Base-by-base conservation (phyloP, 129 eudicot genomes). In the Escallonia herrerae region DNA sequence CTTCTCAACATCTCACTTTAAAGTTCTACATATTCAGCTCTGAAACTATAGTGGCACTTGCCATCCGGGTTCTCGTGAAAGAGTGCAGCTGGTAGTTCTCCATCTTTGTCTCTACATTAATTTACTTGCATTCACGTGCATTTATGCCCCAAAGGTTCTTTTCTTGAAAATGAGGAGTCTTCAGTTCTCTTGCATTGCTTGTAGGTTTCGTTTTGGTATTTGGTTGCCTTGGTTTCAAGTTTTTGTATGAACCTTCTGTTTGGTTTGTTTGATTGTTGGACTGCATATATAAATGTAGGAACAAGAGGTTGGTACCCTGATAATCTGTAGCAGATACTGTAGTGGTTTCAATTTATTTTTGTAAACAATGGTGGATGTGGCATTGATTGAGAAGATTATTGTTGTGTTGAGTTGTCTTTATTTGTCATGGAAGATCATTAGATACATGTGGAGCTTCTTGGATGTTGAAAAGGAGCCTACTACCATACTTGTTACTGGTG, bases 401-500 rank as follows among this genome's bases (percentile, higher is more conserved):
- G 81, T 91, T 50, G 38, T 83, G 46, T 60, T 78, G 52, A 77
- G 72, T 66, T 80, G 89, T 73, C 42, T 72, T 10, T 79, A 65
- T 72, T 53, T 83, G 72, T 85, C 97, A 58, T 82, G 87, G 80
- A 87, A 64, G 75, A 82, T 91, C 50, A 39, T 87, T 43, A 82
- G 64, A 65, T 84, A 85, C 50, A 74, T 87, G 14, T 87, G 93
- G 95, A 83, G 90, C 81, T 80, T 81, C 66, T 41, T 80, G 69
- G 83, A 81, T 56, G 67, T 87, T 3, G 96, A 72, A 76, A 77
- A 87, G 68, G 96, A 87, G 15, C 96, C 97, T 52, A 54, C 83
- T 71, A 64, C 72, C 42, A 87, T 87, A 2, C 95, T 91, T 74
- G 95, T 91, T 43, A 83, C 96, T 14, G 89, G 89, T 41, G 96